These are phyloP conservation scores for Athelia psychrophila DNA, from an alignment of 1,284 basidiomycete species.

Conservation along the genomic window DNA sequence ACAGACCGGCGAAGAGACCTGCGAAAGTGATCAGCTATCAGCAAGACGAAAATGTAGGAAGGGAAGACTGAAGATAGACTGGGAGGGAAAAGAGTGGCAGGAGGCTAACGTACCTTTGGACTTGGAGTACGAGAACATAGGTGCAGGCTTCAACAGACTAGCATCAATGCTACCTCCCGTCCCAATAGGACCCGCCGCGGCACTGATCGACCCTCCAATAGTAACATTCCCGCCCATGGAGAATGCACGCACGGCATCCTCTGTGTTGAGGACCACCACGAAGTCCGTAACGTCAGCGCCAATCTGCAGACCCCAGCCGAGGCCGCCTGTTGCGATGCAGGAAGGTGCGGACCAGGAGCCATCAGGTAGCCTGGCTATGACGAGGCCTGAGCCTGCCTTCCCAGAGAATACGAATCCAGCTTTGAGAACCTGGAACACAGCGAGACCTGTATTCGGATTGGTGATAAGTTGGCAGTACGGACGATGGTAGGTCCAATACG, in stretches of 20 bases:
- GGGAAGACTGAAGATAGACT: not conserved
- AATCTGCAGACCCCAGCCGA: conserved; percentile 96
- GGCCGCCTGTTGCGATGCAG: conserved; percentile 95
- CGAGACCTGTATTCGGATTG: conserved; percentile 77
- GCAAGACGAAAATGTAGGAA: conserved; percentile 2
- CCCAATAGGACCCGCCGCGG: conserved; percentile 90
- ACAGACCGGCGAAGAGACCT: conserved; percentile 95
- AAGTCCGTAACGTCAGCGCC: conserved; percentile 89
- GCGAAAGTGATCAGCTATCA: conserved; percentile 3
- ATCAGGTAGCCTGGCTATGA: conserved; percentile 92
- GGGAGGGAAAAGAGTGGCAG: not conserved
- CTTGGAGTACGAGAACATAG: conserved; percentile 97
- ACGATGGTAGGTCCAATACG: conserved; percentile 11
- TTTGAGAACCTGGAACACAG: conserved; percentile 93
- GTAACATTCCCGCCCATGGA: conserved; percentile 95
- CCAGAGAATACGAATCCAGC: conserved; percentile 97
- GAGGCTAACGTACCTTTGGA: conserved; percentile 69
- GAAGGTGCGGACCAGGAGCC: conserved; percentile 97
- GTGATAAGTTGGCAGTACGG: conserved; percentile 4
- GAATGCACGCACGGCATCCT: conserved; percentile 95
- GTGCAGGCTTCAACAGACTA: conserved; percentile 87
- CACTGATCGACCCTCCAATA: conserved; percentile 86
- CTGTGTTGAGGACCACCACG: conserved; percentile 93
- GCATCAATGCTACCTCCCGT: conserved; percentile 92
- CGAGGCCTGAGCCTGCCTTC: conserved; percentile 92